These are phyloP conservation scores for Myotisia sp. DNA, from an alignment of 2,329 filamentous ascomycete species.

Conservation along the genomic window DNA sequence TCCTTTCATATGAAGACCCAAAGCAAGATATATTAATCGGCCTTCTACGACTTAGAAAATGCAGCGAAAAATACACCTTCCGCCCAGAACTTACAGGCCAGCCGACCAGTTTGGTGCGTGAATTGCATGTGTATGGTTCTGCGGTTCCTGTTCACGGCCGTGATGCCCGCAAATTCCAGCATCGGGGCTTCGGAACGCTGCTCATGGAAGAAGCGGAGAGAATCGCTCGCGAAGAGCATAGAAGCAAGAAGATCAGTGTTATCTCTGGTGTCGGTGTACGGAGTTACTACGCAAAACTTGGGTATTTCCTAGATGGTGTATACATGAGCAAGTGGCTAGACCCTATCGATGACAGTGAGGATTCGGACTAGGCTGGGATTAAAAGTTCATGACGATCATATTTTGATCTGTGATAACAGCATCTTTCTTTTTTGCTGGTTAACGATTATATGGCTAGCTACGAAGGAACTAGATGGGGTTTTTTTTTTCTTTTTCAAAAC, in stretches of 20 bases:
- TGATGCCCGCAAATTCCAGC: constrained; percentile 93
- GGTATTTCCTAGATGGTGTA: constrained; percentile 84
- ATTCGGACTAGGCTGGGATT: not conserved
- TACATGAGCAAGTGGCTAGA: constrained; percentile 49
- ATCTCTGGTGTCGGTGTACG: constrained; percentile 96
- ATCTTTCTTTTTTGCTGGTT: not conserved
- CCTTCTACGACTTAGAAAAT: constrained; percentile 75
- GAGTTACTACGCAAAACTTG: constrained; percentile 86
- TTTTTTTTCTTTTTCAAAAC: too few species aligned
- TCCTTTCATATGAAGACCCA: constrained; percentile 92
- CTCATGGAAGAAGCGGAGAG: constrained; percentile 96
- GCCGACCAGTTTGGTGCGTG: constrained; percentile 79
- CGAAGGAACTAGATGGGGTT: too few species aligned
- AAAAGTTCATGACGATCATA: too few species aligned
- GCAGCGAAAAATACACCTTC: constrained; percentile 82
- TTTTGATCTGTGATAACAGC: too few species aligned
- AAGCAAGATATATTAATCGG: constrained; percentile 97
- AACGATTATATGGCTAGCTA: not conserved
- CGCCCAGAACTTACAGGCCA: constrained; percentile 73
- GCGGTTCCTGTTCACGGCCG: constrained; percentile 94
- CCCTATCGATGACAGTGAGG: constrained; percentile 19
- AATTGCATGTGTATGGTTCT: constrained; percentile 91
- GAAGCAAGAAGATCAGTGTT: constrained; percentile 85
- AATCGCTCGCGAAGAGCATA: constrained; percentile 87
- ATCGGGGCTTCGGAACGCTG: constrained; percentile 90